Evolutionary conservation across 306 rosid species (phyloP).

Genomic region (Gleditsia sinensis): DNA sequence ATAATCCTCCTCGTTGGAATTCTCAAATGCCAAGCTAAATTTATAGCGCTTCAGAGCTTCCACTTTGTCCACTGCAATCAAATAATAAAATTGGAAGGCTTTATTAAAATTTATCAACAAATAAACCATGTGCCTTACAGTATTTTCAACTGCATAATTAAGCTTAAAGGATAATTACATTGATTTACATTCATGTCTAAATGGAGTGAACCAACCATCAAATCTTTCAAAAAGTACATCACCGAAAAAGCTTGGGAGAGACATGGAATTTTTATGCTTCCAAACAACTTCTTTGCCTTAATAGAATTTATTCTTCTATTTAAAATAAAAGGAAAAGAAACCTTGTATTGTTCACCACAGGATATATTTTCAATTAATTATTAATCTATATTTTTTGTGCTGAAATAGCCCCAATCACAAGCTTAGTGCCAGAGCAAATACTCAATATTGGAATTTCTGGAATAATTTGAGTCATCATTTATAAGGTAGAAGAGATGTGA

Average conservation of each 20-base stretch:
- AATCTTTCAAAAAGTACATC: not conserved
- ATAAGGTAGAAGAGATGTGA: constrained; percentile 6
- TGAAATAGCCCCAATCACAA: not conserved
- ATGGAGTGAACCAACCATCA: constrained; percentile 12
- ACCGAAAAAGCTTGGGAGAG: not conserved
- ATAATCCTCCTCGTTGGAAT: constrained; percentile 98
- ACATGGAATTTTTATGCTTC: constrained; percentile 11
- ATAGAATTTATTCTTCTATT: not conserved
- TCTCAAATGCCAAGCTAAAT: constrained; percentile 98
- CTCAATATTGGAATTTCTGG: too few species aligned
- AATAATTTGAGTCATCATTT: constrained; percentile 21
- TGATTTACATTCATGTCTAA: not conserved
- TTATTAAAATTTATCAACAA: not conserved
- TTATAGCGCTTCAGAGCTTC: constrained; percentile 83
- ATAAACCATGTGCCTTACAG: not conserved
- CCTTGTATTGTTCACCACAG: not conserved
- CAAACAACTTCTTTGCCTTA: not conserved
- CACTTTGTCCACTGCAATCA: constrained; percentile 85
- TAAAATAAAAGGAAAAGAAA: not conserved
- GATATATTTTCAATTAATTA: not conserved
- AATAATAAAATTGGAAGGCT: constrained; percentile 7
- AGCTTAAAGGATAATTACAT: not conserved
- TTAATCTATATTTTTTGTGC: not conserved
- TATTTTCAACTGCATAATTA: constrained; percentile 14
- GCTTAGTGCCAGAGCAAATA: not conserved